phyloP scores from a whole-genome alignment of 345 rosid species.

The Syzygium aromaticum region DNA sequence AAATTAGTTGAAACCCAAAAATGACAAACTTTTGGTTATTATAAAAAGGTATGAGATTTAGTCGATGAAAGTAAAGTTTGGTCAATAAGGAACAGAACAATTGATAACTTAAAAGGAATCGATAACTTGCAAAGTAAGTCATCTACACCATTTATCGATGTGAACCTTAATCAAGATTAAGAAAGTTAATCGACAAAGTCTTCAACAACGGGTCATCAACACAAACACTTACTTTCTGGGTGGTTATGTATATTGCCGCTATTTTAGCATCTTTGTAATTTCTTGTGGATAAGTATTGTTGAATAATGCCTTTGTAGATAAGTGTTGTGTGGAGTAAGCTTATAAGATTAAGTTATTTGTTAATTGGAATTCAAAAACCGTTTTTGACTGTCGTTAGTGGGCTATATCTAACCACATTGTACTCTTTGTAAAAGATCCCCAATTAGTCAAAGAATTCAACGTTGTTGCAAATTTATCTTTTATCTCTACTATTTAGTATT shows the following conservation, averaged over 20 bases:
- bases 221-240: neutral
- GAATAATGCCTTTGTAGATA: neutral
- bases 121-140: neutral
- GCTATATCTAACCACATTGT: neutral
- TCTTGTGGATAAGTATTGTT: neutral
- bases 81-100: neutral
- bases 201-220: neutral
- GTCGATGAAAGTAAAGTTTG: neutral
- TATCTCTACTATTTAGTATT: neutral
- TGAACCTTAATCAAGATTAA: neutral
- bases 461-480: neutral
- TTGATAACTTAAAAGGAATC: neutral
- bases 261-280: neutral
- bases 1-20: neutral
- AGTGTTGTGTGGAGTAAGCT: neutral
- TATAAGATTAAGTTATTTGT: neutral
- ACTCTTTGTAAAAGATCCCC: neutral
- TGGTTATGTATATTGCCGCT: neutral
- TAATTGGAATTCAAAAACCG: neutral
- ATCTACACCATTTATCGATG: rapidly evolving
- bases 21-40: neutral
- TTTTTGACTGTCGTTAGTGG: neutral
- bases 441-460: neutral
- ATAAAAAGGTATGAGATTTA: neutral
- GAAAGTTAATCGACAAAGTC: neutral